phyloP scores from a whole-genome alignment of 495 filamentous ascomycete species.

The Penicillium cinerascens region DNA sequence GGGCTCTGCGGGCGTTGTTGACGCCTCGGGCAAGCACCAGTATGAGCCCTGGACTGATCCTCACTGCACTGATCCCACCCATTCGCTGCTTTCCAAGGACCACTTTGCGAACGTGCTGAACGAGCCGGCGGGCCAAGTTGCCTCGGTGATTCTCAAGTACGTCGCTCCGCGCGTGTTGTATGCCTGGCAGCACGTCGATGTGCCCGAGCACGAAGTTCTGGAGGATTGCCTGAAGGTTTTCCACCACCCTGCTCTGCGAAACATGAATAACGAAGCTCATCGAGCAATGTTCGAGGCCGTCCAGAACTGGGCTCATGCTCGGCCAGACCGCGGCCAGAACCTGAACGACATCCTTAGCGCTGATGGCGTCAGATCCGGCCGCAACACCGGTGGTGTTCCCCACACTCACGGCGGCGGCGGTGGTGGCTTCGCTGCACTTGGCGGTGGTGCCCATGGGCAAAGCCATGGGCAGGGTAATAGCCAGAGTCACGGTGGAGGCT shows the following conservation, averaged over 20 bases:
- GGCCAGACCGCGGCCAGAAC: conserved; percentile 56
- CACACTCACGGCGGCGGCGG: conserved; percentile 33
- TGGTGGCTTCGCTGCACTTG: conserved; percentile 26
- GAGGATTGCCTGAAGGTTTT: conserved; percentile 74
- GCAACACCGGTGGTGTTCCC: conserved; percentile 60
- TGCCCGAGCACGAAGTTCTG: conserved; percentile 74
- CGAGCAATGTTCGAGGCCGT: conserved; percentile 82
- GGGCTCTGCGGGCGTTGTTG: conserved; percentile 76
- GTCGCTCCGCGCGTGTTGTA: conserved; percentile 81
- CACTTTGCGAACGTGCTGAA: conserved; percentile 95
- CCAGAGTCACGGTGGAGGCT: conserved; percentile 13
- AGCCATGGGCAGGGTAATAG: conserved; percentile 4
- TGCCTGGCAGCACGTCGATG: conserved; percentile 82
- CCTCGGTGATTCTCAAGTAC: conserved; percentile 74
- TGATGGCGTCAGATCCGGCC: conserved; percentile 73
- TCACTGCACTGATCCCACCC: conserved; percentile 83
- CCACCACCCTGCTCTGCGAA: conserved; percentile 81
- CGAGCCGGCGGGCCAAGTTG: conserved; percentile 78
- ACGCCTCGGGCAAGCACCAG: conserved; percentile 77
- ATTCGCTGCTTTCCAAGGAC: conserved; percentile 92
- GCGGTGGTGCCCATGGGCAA: conserved; percentile 19
- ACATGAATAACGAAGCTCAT: conserved; percentile 72
- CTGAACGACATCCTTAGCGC: conserved; percentile 70
- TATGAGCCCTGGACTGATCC: conserved; percentile 88
- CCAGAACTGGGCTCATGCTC: conserved; percentile 66